phyloP scores from a whole-genome alignment of 148 eudicot genomes.

The Heliamphora exappendiculata region DNA sequence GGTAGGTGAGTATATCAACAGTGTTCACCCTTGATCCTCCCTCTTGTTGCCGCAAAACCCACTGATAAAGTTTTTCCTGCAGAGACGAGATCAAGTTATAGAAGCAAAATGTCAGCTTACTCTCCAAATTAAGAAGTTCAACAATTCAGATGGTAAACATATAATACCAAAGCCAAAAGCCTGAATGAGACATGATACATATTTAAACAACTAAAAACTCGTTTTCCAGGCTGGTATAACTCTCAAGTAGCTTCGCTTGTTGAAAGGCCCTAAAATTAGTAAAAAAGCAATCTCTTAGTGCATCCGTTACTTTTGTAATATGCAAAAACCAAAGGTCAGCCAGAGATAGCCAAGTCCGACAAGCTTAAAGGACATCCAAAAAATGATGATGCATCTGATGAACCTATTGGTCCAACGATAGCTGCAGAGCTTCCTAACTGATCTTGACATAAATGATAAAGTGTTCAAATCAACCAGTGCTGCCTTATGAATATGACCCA shows the following conservation, averaged over 20 bases:
- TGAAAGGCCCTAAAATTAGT: neutral
- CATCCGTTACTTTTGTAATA: neutral
- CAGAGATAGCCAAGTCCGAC: neutral
- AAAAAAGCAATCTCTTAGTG: neutral
- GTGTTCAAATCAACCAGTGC: neutral
- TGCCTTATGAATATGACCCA: neutral
- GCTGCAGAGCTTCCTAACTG: neutral
- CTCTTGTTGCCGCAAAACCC: constrained; percentile 80
- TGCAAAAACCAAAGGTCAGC: neutral
- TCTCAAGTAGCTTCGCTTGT: neutral
- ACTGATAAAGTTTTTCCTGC: constrained; percentile 85
- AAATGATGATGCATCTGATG: neutral
- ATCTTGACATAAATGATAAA: neutral
- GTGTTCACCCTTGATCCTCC: constrained; percentile 66
- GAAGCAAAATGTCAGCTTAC: neutral
- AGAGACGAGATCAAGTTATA: neutral
- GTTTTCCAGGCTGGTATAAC: neutral
- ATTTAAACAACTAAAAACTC: neutral
- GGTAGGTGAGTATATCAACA: constrained; percentile 50
- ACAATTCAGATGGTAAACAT: neutral
- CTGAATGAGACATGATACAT: neutral
- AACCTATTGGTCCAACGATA: neutral
- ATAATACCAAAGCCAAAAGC: neutral
- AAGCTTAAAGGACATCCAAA: neutral
- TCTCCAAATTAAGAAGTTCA: neutral